Evolutionary conservation across 768 basidiomycete genomes (phyloP).

Genomic region (Mycena crocata): DNA sequence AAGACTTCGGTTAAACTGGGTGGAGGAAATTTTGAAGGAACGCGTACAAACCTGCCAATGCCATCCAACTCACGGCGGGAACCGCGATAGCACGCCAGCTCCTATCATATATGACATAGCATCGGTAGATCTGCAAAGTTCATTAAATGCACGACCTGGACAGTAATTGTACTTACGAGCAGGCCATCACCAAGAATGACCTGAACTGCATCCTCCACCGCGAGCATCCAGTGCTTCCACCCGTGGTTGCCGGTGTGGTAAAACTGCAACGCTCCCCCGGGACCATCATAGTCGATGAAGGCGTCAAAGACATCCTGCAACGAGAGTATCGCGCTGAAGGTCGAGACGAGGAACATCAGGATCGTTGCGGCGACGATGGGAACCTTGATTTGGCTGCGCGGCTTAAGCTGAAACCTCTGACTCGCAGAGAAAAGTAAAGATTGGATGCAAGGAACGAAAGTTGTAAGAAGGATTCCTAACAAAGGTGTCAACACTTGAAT

Average conservation of each 20-base stretch:
- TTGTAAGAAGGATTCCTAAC: conserved; percentile 21
- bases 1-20: background rate
- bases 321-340: conserved; percentile 10
- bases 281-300: conserved; percentile 12
- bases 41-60: background rate
- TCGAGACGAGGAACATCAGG: conserved; percentile 15
- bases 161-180: background rate
- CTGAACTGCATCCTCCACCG: conserved; percentile 15
- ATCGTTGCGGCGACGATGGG: conserved; percentile 16
- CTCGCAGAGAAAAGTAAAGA: conserved; percentile 20
- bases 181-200: conserved; percentile 18
- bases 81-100: conserved; percentile 10
- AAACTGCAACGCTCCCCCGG: conserved; percentile 11
- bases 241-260: background rate
- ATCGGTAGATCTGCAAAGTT: conserved; percentile 18
- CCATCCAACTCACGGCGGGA: conserved; percentile 6
- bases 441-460: conserved; percentile 16
- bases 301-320: conserved; percentile 20
- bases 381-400: conserved; percentile 11
- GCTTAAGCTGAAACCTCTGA: conserved; percentile 13
- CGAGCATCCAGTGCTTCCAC: conserved; percentile 23
- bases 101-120: conserved; percentile 20
- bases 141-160: too few species aligned
- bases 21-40: background rate
- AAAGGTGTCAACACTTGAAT: background rate